These are phyloP conservation scores for Tolypocladium inflatum DNA, from an alignment of 2,329 filamentous ascomycete genomes.

Conservation along the genomic window DNA sequence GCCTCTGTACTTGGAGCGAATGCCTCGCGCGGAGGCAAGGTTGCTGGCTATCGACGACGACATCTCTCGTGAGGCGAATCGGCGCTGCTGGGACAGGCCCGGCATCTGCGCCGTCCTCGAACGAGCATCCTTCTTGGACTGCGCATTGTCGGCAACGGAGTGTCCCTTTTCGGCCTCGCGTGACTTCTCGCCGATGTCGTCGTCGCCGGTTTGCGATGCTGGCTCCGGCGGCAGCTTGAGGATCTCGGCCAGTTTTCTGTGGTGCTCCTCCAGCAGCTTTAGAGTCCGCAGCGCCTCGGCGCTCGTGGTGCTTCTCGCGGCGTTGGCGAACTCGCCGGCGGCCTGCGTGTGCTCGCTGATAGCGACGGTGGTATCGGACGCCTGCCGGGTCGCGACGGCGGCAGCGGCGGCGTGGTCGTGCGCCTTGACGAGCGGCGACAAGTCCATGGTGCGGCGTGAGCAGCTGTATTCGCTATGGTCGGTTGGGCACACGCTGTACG, in stretches of 20 bases:
- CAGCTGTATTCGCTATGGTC: not conserved
- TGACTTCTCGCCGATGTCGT: conserved; percentile 9
- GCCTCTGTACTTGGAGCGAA: conserved; percentile 53
- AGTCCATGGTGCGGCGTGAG: conserved; percentile 20
- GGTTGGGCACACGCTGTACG: not conserved
- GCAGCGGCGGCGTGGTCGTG: conserved; percentile 84
- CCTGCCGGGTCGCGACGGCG: conserved; percentile 66
- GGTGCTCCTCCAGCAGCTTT: conserved; percentile 77
- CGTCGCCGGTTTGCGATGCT: conserved; percentile 20
- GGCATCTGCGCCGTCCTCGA: conserved; percentile 17
- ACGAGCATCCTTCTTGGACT: conserved; percentile 14
- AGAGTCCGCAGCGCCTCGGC: conserved; percentile 74
- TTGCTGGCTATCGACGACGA: conserved; percentile 83
- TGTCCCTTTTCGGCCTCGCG: conserved; percentile 16
- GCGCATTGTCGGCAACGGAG: not conserved
- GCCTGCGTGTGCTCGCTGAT: conserved; percentile 83
- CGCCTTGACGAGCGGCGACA: conserved; percentile 46
- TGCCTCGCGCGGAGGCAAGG: conserved; percentile 75
- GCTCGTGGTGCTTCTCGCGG: conserved; percentile 60
- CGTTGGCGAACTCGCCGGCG: conserved; percentile 79
- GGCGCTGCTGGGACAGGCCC: conserved; percentile 30
- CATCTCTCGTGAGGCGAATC: conserved; percentile 55
- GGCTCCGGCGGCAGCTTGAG: conserved; percentile 57
- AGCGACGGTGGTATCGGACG: conserved; percentile 68
- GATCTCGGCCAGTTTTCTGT: conserved; percentile 72